These are phyloP conservation scores for Vigna trinervia DNA, from an alignment of 306 rosid species.

Conservation along the genomic window DNA sequence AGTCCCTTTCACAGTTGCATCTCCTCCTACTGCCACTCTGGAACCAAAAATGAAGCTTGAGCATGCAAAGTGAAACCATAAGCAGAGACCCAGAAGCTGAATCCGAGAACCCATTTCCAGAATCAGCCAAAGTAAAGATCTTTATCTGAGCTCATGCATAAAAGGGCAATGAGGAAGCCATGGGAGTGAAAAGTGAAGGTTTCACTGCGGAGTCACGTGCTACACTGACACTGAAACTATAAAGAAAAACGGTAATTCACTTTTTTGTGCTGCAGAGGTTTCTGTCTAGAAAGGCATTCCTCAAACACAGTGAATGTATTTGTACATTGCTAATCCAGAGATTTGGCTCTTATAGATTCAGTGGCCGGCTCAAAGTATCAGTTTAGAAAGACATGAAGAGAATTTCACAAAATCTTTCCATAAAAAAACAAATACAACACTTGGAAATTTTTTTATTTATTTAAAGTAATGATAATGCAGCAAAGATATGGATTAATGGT, in stretches of 20 bases:
- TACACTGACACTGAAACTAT: not conserved
- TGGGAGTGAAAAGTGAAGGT: not conserved
- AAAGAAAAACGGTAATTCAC: not conserved
- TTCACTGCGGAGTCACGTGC: slow-evolving; percentile 27
- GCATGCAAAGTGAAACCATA: slow-evolving; percentile 53
- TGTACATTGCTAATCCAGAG: not conserved
- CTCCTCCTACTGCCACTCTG: slow-evolving; percentile 42
- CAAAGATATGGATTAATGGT: too few species aligned
- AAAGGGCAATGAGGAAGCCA: not conserved
- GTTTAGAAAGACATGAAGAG: not conserved
- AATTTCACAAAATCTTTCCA: not conserved
- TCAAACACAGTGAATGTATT: slow-evolving; percentile 6
- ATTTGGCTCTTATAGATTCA: not conserved
- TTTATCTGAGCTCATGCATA: slow-evolving; percentile 22
- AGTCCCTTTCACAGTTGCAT: slow-evolving; percentile 51
- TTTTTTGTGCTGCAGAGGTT: slow-evolving; percentile 10
- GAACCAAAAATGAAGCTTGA: slow-evolving; percentile 43
- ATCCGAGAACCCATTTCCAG: slow-evolving; percentile 62
- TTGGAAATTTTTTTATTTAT: not conserved
- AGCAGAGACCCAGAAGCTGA: slow-evolving; percentile 57
- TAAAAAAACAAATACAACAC: not conserved
- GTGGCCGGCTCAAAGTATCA: not conserved
- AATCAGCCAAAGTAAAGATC: slow-evolving; percentile 48
- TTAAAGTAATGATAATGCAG: not conserved
- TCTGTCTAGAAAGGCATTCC: not conserved